Evolutionary conservation across 78 protist genomes (phyloP).

Genomic region (Isochrysis galbana): DNA sequence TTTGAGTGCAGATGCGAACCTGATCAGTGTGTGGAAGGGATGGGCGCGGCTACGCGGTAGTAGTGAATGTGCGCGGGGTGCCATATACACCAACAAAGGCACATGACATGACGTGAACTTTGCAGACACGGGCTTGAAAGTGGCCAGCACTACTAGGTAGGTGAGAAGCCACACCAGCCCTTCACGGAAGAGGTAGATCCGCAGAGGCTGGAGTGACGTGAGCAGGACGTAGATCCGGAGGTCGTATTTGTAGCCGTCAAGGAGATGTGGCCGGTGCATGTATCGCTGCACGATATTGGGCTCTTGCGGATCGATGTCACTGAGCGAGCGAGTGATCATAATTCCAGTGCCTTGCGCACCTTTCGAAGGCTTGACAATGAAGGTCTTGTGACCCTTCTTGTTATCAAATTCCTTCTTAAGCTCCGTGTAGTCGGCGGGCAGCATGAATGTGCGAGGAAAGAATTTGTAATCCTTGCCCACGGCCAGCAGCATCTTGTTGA

Average conservation of each 20-base stretch:
- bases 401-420: neutral
- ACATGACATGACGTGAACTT: too few species aligned
- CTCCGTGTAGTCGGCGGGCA: slow-evolving; percentile 16
- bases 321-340: neutral
- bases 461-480: neutral
- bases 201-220: slow-evolving; percentile 42
- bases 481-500: neutral
- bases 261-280: slow-evolving; percentile 50
- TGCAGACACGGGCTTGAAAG: too few species aligned
- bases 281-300: slow-evolving; percentile 52
- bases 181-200: slow-evolving; percentile 42
- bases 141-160: too few species aligned
- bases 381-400: neutral
- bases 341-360: slow-evolving; percentile 50
- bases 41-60: too few species aligned
- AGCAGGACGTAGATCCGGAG: slow-evolving; percentile 63
- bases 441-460: neutral
- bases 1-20: slow-evolving; percentile 56
- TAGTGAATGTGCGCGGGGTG: too few species aligned
- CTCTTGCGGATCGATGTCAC: slow-evolving; percentile 17
- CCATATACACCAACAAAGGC: too few species aligned
- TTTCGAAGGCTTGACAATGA: slow-evolving; percentile 34
- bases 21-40: too few species aligned
- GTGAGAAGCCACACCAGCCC: too few species aligned
- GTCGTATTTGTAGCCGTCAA: slow-evolving; percentile 66